These are phyloP conservation scores for Lachnellula hyalina DNA, from an alignment of 2,329 filamentous ascomycete species.

Conservation along the genomic window DNA sequence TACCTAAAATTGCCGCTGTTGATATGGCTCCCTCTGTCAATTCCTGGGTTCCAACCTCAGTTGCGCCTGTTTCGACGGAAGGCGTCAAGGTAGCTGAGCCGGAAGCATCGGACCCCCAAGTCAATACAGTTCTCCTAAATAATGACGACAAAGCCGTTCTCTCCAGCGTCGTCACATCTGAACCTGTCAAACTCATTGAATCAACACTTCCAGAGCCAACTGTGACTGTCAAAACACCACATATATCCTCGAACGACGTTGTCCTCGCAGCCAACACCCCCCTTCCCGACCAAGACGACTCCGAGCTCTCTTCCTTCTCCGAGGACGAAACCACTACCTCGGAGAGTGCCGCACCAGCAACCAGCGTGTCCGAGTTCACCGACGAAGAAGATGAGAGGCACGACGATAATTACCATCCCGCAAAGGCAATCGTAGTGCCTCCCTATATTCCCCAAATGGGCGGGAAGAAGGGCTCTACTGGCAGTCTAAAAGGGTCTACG, in stretches of 20 bases:
- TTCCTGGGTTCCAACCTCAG: background rate
- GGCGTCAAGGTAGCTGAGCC: background rate
- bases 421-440: conserved; percentile 26
- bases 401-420: conserved; percentile 20
- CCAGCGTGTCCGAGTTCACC: conserved; percentile 23
- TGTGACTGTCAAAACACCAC: background rate
- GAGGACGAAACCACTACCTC: conserved; percentile 13
- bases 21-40: background rate
- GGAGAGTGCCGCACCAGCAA: conserved; percentile 15
- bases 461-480: conserved; percentile 12
- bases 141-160: too few relatives aligned
- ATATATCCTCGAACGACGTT: background rate
- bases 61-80: too few relatives aligned
- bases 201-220: background rate
- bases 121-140: too few relatives aligned
- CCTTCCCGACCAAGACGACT: conserved; percentile 17
- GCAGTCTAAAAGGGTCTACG: conserved; percentile 4
- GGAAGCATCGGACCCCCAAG: background rate
- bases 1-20: background rate
- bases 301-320: conserved; percentile 10
- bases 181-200: background rate
- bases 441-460: conserved; percentile 21
- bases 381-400: conserved; percentile 16
- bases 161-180: too few relatives aligned
- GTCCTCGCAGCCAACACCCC: conserved; percentile 15